Conservation (phyloP, 768 basidiomycete species). For the Trametes cubensis region DNA sequence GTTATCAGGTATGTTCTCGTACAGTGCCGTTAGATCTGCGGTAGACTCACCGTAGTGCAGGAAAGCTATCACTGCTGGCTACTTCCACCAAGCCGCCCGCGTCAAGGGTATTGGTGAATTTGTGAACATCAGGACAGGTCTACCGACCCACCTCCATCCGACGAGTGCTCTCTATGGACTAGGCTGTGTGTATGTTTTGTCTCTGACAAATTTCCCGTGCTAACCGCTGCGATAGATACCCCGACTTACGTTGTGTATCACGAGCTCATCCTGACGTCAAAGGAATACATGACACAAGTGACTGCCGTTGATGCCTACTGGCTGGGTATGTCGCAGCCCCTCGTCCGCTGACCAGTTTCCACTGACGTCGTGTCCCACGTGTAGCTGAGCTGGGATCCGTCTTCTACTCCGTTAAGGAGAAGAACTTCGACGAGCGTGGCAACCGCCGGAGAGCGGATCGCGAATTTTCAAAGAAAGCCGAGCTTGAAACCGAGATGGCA, state of each 20-base stretch:
- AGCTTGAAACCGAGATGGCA: slow-evolving; percentile 91
- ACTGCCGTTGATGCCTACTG: slow-evolving; percentile 97
- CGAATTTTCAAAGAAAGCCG: slow-evolving; percentile 90
- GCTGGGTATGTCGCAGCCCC: slow-evolving; percentile 71
- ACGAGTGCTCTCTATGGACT: slow-evolving; percentile 96
- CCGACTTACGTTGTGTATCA: slow-evolving; percentile 98
- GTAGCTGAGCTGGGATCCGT: slow-evolving; percentile 92
- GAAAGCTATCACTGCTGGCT: slow-evolving; percentile 96
- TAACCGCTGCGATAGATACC: slow-evolving; percentile 59
- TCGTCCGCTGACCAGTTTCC: not conserved
- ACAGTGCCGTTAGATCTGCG: not conserved
- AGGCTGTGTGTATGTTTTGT: slow-evolving; percentile 66
- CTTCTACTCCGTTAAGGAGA: slow-evolving; percentile 97
- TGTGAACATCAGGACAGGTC: slow-evolving; percentile 92
- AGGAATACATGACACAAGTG: slow-evolving; percentile 99
- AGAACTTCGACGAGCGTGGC: slow-evolving; percentile 92
- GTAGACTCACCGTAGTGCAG: slow-evolving; percentile 41
- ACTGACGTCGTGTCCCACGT: slow-evolving; percentile 17
- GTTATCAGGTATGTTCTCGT: slow-evolving; percentile 59
- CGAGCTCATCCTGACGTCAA: slow-evolving; percentile 92
- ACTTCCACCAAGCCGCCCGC: slow-evolving; percentile 97
- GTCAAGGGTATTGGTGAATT: slow-evolving; percentile 99
- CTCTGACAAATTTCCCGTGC: not conserved
- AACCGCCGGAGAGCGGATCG: slow-evolving; percentile 76
- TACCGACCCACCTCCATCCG: slow-evolving; percentile 95